Evolutionary conservation across 257 asterid genomes (phyloP).

Genomic region (Echium plantagineum): DNA sequence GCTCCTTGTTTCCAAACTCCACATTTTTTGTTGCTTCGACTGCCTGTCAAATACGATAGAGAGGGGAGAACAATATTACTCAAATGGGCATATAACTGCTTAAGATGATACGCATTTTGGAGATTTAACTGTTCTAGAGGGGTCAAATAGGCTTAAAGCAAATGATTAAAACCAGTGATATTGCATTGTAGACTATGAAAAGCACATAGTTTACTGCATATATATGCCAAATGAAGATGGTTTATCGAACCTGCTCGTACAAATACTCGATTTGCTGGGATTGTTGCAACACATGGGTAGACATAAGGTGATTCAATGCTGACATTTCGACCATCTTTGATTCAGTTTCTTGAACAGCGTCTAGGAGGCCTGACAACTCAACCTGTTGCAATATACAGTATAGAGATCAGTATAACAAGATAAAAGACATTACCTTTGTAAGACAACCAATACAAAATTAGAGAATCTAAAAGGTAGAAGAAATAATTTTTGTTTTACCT

Average conservation of each 20-base stretch:
- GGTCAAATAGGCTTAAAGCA: not conserved
- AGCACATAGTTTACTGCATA: not conserved
- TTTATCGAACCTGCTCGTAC: slow-evolving; percentile 61
- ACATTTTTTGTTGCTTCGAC: slow-evolving; percentile 84
- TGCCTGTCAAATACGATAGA: slow-evolving; percentile 36
- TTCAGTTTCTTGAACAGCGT: slow-evolving; percentile 83
- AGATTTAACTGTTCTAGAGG: not conserved
- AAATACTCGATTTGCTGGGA: slow-evolving; percentile 80
- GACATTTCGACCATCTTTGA: slow-evolving; percentile 93
- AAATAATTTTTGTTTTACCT: slow-evolving; percentile 29
- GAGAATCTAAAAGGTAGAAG: slow-evolving; percentile 4
- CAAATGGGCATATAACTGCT: not conserved
- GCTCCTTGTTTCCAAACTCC: slow-evolving; percentile 82
- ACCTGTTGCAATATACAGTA: slow-evolving; percentile 26
- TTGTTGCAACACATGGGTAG: slow-evolving; percentile 89
- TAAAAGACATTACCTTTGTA: not conserved
- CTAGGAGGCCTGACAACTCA: slow-evolving; percentile 73
- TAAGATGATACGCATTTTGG: not conserved
- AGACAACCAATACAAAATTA: not conserved
- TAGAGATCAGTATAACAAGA: slow-evolving; percentile 1
- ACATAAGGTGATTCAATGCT: slow-evolving; percentile 90
- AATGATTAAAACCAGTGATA: not conserved
- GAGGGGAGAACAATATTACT: not conserved
- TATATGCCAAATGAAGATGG: not conserved
- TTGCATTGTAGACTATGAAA: no score